Evolutionary conservation across 768 basidiomycete genomes (phyloP).

Genomic region (Boletus sp.): DNA sequence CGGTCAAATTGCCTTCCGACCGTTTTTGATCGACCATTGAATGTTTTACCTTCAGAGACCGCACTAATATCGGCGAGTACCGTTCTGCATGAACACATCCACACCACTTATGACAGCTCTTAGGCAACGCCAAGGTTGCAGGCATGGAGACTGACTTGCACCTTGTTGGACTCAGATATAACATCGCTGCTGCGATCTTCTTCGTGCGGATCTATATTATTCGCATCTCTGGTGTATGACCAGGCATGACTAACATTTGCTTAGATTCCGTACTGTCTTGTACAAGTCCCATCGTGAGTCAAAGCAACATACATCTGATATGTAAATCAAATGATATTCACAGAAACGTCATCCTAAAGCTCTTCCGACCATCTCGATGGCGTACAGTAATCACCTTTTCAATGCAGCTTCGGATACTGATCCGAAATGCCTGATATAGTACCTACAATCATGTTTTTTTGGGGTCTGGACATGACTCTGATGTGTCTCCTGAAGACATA

Average conservation of each 20-base stretch:
- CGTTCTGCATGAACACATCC: background rate
- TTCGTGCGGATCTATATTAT: conserved; percentile 24
- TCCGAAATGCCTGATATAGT: conserved; percentile 27
- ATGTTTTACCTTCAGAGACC: conserved; percentile 31
- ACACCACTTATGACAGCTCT: conserved; percentile 3
- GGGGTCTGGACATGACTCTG: conserved; percentile 36
- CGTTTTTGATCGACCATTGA: background rate
- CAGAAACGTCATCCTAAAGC: conserved; percentile 38
- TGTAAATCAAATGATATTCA: background rate
- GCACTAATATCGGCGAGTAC: conserved; percentile 41
- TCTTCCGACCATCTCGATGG: conserved; percentile 34
- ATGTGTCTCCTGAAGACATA: conserved; percentile 37
- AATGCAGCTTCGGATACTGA: background rate
- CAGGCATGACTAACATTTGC: background rate
- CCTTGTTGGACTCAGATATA: conserved; percentile 36
- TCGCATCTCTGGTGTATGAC: background rate
- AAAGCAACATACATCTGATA: background rate
- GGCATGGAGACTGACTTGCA: conserved; percentile 42
- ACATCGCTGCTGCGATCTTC: conserved; percentile 38
- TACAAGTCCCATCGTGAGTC: conserved; percentile 39
- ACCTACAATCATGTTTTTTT: conserved; percentile 34
- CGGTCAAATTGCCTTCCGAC: background rate
- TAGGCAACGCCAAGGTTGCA: conserved; percentile 43
- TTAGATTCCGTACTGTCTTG: conserved; percentile 35
- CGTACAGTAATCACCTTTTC: conserved; percentile 14